These are phyloP conservation scores for Acorus calamus DNA, from an alignment of 106 monocot species.

Conservation along the genomic window DNA sequence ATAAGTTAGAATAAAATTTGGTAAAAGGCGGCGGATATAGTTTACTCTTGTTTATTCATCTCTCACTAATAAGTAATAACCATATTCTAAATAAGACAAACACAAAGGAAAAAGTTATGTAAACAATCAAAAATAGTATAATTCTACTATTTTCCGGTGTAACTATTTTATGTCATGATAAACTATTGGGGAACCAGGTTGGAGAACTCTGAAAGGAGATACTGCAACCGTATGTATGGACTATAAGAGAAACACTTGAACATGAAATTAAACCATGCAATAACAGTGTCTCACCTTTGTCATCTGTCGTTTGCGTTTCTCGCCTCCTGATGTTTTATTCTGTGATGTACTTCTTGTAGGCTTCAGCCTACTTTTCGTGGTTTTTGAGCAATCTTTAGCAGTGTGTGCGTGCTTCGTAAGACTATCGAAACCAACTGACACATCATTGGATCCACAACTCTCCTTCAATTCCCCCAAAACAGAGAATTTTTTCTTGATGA, in stretches of 20 bases:
- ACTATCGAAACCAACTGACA: constrained; percentile 36
- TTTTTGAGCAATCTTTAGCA: constrained; percentile 9
- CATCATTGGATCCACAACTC: constrained; percentile 82
- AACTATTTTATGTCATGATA: too few relatives aligned
- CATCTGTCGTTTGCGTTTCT: constrained; percentile 11
- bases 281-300: constrained; percentile 20
- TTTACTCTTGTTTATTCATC: too few relatives aligned
- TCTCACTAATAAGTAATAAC: too few relatives aligned
- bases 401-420: constrained; percentile 3
- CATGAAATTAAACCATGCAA: neutral
- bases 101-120: too few relatives aligned
- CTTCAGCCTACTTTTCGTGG: constrained; percentile 28
- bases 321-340: constrained; percentile 16
- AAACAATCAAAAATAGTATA: too few relatives aligned
- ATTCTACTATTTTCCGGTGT: too few relatives aligned
- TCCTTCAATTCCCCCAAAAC: constrained; percentile 53
- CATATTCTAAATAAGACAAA: too few relatives aligned
- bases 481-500: constrained; percentile 40
- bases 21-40: too few relatives aligned
- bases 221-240: too few relatives aligned
- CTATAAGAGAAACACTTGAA: constrained; percentile 5
- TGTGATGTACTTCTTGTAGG: constrained; percentile 14
- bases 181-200: too few relatives aligned
- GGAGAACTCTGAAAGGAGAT: too few relatives aligned
- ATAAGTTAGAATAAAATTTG: too few relatives aligned